Conservation (phyloP, 179 eudicot genomes). For the Actinidia arguta region DNA sequence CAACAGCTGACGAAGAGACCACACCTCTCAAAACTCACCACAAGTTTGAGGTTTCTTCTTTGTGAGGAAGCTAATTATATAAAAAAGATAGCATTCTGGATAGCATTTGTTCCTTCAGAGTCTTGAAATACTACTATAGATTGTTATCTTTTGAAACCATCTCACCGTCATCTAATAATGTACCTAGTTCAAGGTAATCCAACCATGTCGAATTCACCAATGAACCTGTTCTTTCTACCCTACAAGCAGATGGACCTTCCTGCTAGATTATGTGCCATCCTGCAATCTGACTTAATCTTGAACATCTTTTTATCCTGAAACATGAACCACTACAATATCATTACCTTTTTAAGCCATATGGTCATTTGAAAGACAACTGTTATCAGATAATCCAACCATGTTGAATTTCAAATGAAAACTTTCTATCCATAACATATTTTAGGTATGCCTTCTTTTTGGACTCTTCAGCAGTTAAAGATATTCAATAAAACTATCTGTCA, state of each 20-base stretch:
- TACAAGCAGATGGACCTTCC: conserved; percentile 22
- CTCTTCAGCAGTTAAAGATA: conserved; percentile 28
- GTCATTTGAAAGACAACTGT: conserved; percentile 26
- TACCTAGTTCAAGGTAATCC: conserved; percentile 49
- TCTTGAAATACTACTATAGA: conserved; percentile 21
- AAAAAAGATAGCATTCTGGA: conserved; percentile 22
- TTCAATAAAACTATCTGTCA: conserved; percentile 27
- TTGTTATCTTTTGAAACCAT: conserved; percentile 22
- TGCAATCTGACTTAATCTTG: conserved; percentile 24
- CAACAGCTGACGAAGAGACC: conserved; percentile 45
- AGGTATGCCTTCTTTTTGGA: conserved; percentile 13
- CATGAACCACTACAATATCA: conserved; percentile 16
- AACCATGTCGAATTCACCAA: conserved; percentile 40
- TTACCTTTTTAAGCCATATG: conserved; percentile 17
- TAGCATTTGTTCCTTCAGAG: conserved; percentile 30
- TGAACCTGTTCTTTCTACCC: conserved; percentile 27
- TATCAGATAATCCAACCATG: conserved; percentile 62
- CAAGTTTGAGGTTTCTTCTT: conserved; percentile 43
- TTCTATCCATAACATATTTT: not conserved
- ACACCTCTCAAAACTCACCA: conserved; percentile 37
- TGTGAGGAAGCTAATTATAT: conserved; percentile 57
- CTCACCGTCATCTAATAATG: conserved; percentile 16
- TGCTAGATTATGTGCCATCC: conserved; percentile 21
- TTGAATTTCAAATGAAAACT: conserved; percentile 24
- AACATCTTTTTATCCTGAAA: conserved; percentile 31